These are phyloP conservation scores for Aspergillus sp. DNA, from an alignment of 2,329 filamentous ascomycete genomes.

Conservation along the genomic window DNA sequence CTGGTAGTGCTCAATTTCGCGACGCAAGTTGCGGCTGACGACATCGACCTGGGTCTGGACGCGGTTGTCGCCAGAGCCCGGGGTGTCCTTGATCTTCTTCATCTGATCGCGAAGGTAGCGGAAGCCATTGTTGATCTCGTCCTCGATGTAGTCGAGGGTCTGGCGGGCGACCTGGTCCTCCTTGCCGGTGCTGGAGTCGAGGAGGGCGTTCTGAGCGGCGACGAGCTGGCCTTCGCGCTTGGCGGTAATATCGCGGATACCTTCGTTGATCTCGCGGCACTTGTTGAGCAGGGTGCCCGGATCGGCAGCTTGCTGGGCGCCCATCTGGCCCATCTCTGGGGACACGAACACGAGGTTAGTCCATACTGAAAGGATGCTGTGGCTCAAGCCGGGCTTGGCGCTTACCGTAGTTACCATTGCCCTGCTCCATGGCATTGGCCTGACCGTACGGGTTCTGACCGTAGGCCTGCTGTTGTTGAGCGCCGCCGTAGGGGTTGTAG, in stretches of 20 bases:
- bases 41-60: slow-evolving; percentile 79
- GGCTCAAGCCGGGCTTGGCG: neutral
- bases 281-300: slow-evolving; percentile 80
- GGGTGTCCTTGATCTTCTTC: slow-evolving; percentile 76
- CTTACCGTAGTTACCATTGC: slow-evolving; percentile 36
- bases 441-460: slow-evolving; percentile 27
- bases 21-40: slow-evolving; percentile 75
- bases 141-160: slow-evolving; percentile 69
- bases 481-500: slow-evolving; percentile 54
- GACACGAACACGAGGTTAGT: slow-evolving; percentile 6
- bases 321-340: slow-evolving; percentile 44
- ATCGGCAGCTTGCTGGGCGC: slow-evolving; percentile 43
- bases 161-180: slow-evolving; percentile 64
- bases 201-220: slow-evolving; percentile 68
- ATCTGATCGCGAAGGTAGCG: slow-evolving; percentile 75
- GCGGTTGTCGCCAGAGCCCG: slow-evolving; percentile 68
- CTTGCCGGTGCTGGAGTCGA: slow-evolving; percentile 71
- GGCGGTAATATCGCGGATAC: slow-evolving; percentile 70
- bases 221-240: slow-evolving; percentile 46
- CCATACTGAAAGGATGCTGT: neutral
- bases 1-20: slow-evolving; percentile 78
- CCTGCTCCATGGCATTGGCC: slow-evolving; percentile 29
- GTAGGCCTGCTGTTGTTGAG: slow-evolving; percentile 23
- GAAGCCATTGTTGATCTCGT: slow-evolving; percentile 81
- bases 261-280: slow-evolving; percentile 74